Evolutionary conservation across 352 stramenopile species (phyloP).

Genomic region (Thalassiosira mediterranea): DNA sequence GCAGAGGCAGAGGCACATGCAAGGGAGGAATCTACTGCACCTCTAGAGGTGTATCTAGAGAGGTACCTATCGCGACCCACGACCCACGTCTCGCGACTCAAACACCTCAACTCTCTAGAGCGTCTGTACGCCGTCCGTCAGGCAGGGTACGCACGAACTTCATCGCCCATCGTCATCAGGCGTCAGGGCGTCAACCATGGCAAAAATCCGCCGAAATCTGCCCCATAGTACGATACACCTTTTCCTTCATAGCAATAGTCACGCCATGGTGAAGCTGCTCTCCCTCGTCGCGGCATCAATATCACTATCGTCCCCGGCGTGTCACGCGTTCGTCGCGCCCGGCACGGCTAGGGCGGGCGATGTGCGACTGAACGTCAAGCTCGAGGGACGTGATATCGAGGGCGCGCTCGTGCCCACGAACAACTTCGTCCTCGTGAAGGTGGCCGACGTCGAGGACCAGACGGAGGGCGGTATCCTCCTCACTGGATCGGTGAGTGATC

Average conservation of each 20-base stretch:
- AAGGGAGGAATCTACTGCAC: no score
- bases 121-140: no score
- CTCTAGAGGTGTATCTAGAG: no score
- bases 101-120: no score
- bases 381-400: conserved; percentile 81
- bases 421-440: conserved; percentile 86
- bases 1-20: no score
- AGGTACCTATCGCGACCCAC: no score
- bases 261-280: conserved; percentile 31
- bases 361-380: conserved; percentile 21
- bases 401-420: conserved; percentile 81
- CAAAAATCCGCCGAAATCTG: background rate
- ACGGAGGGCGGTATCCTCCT: conserved; percentile 83
- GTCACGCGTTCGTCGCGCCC: background rate
- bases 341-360: conserved; percentile 5
- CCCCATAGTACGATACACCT: background rate
- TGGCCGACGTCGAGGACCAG: conserved; percentile 65
- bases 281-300: conserved; percentile 5
- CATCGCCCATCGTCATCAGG: no score
- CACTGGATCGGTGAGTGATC: conserved; percentile 59
- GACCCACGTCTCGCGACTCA: no score
- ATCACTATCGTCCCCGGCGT: conserved; percentile 2
- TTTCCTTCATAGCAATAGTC: background rate
- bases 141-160: no score
- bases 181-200: no score